These are phyloP conservation scores for Pseudogymnoascus sp. DNA, from an alignment of 2,329 filamentous ascomycete genomes.

Conservation along the genomic window DNA sequence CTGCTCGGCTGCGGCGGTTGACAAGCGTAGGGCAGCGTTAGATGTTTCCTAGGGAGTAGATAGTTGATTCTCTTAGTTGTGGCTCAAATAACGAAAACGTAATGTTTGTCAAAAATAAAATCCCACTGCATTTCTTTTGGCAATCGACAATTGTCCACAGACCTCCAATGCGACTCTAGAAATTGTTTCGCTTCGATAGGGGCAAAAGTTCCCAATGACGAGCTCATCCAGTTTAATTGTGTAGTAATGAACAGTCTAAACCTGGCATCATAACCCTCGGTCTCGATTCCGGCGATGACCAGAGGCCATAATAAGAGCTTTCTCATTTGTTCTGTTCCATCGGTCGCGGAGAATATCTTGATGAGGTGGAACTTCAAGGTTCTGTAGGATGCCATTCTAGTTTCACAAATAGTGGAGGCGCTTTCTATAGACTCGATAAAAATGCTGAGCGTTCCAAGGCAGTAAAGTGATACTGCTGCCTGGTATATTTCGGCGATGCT, in stretches of 20 bases:
- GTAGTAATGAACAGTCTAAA: neutral
- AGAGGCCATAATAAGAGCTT: constrained; percentile 5
- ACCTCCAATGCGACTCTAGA: neutral
- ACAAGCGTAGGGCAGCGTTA: too few species aligned
- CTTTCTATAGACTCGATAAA: neutral
- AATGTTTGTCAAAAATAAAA: neutral
- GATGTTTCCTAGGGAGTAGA: too few species aligned
- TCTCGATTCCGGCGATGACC: neutral
- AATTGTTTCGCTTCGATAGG: neutral
- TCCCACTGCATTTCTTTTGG: neutral
- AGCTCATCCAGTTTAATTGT: neutral
- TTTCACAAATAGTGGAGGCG: neutral
- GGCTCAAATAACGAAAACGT: neutral
- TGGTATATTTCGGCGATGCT: neutral
- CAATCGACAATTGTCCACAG: neutral
- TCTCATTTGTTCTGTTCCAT: neutral
- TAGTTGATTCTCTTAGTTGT: neutral
- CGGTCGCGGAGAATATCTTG: neutral
- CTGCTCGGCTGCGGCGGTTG: too few species aligned
- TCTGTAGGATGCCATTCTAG: neutral
- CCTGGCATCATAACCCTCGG: neutral
- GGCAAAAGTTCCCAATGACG: neutral
- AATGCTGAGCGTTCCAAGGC: neutral
- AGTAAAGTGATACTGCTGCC: neutral
- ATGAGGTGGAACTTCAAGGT: neutral